Evolutionary conservation across 495 filamentous ascomycete genomes (phyloP), one percentile per base, ranked within the genome.

Genomic region (Penicillium ochrochloron): DNA sequence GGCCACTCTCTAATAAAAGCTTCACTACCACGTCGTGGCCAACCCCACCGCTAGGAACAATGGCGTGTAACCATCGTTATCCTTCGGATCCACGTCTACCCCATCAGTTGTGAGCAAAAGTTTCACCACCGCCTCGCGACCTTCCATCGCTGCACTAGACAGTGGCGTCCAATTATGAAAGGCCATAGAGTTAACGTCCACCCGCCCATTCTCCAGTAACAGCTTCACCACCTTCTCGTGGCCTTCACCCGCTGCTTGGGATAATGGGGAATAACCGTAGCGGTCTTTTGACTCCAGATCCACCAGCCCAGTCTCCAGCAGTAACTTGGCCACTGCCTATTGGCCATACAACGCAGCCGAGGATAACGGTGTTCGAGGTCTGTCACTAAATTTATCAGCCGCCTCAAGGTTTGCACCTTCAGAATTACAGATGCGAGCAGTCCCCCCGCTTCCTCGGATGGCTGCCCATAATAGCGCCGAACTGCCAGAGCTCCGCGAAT

Each of bases 191-290:
- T 55, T 21, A 5, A 23, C 29, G 3, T 55, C 52, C 15, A 35
- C 27, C 15, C 15, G 46, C 14, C 29, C 52, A 12, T 15, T 55
- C 52, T n/a, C n/a, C 5, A 55, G 52, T 23, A 55, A 35, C 2
- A 55, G 52, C 52, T 55, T 55, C 9, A 55, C 52, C n/a, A 55
- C 15, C 52, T 29, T n/a, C 12, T 33, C 31, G 17, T 55, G 31
- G 15, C 52, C 52, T 11, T 55, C 35, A 8, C 15, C 2, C 8
- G 31, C 52, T 3, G 52, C 52, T 15, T 2, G 14, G 17, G 4
- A 35, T 8, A 55, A 19, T 19, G 52, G 29, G 8, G 52, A 15
- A 4, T 5, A 9, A 19, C 52, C 14, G 2, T 27, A 2, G 15
- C 17, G 3, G 31, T 34, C 52, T 17, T 55, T 35, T 10, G 12